Conservation (phyloP, 1,284 basidiomycete genomes). For the Marasmius sp. region DNA sequence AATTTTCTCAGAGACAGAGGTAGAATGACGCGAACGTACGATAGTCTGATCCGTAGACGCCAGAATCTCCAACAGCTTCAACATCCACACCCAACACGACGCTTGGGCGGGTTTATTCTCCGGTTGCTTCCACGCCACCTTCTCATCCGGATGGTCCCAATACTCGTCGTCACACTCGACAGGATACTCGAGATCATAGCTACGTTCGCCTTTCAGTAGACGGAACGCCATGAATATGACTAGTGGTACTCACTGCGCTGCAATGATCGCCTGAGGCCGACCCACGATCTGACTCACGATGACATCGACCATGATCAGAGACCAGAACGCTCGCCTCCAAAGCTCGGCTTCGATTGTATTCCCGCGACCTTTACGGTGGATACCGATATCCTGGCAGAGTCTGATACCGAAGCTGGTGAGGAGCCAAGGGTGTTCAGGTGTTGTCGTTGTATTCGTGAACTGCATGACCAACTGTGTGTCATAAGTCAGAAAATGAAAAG, state of each 20-base stretch:
- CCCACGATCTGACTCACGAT: conserved; percentile 2
- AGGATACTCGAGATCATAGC: conserved; percentile 61
- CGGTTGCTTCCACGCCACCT: conserved; percentile 5
- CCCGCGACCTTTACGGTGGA: conserved; percentile 47
- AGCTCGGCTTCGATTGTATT: conserved; percentile 17
- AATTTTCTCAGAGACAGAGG: background rate
- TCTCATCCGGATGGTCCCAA: conserved; percentile 42
- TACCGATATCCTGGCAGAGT: conserved; percentile 66
- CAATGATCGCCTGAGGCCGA: conserved; percentile 56
- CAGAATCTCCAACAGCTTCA: conserved; percentile 2
- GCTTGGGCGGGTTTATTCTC: background rate
- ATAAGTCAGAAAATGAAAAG: background rate
- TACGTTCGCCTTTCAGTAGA: conserved; percentile 16
- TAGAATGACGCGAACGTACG: background rate
- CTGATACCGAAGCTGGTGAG: conserved; percentile 65
- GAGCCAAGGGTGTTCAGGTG: conserved; percentile 62
- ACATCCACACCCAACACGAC: conserved; percentile 6
- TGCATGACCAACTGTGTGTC: conserved; percentile 6
- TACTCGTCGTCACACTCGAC: conserved; percentile 60
- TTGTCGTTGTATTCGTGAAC: conserved; percentile 24
- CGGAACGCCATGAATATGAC: background rate
- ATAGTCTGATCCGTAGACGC: conserved; percentile 1
- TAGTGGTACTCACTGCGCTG: conserved; percentile 55
- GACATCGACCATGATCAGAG: conserved; percentile 6
- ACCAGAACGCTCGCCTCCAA: conserved; percentile 13